Evolutionary conservation across 495 filamentous ascomycete species (phyloP), one percentile per base, ranked within the genome.

Genomic region (Lasiosphaeria ovina): DNA sequence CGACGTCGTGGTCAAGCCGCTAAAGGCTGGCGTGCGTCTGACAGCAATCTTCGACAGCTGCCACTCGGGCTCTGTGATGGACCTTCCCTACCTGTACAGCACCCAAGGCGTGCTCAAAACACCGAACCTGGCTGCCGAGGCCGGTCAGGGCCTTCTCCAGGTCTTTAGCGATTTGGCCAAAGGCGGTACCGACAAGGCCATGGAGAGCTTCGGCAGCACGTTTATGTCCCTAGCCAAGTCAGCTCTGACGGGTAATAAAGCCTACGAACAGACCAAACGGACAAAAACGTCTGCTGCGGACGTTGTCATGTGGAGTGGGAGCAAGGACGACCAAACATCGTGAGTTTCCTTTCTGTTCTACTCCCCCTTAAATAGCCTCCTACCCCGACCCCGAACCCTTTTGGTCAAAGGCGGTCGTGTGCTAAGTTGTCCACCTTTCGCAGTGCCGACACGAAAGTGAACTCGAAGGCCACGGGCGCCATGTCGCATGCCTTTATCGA

Each of bases 21-120:
- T 98, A 11, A 84, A 83, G 65, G 83, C 91, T 10, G 94, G 94
- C 62, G 93, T 97, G 51, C 88, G 94, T 16, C 78, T 98, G 58
- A 98, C 94, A 0, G 90, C 90, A 54, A 98, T 98, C 76, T 98
- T 98, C 76, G 94, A 98, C 75, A 95, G 90, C 34, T 98, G 94
- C 79, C 94, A 98, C 76, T 97, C 92, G 1, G 94, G 94, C 65
- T 94, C 93, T 7, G 93, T 91, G n/a, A 76, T 98, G 65, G 94
- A 98, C 70, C 80, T 98, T 52, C 94, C 94, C 10, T 98, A 97
- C 78, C 82, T 98, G 72, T 98, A 98, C 85, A 93, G 89, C 60
- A 97, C 92, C 36, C 85, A 87, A 69, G 94, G 94, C 69, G 77
- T 97, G n/a, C 86, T 98, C 79, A 98, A 98, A 76, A 94, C 97